Evolutionary conservation across 2,329 filamentous ascomycete genomes (phyloP), one percentile per base, ranked within the genome.

Genomic region (Metarhizium anisopliae): DNA sequence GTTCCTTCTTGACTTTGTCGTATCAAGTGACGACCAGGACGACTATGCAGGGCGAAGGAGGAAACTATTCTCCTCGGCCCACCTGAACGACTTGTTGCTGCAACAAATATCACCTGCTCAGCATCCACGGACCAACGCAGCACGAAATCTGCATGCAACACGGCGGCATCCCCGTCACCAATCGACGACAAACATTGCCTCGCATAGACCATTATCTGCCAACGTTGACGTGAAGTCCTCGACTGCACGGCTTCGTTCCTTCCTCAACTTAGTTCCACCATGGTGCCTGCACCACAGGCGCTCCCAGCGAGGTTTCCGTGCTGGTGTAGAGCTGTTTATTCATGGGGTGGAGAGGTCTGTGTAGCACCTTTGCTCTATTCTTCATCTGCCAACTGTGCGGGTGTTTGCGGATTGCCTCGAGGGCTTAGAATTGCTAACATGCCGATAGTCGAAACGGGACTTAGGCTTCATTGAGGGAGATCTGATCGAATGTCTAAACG

Each of bases 381-480:
- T 30, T 6, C 25, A 14, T n/a, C 20, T 29, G 10, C 25, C 20
- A 14, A 7, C 4, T 49, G 20, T 6, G 11, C 45, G 13, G 11
- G 14, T 6, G 4, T 16, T 14, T 14, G 25, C 25, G 13, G 45
- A 36, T 16, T 38, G 30, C 16, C 8, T 51, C 32, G 7, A 18
- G 35, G 40, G 29, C 6, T 25, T 8, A 16, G 6, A 29, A 8
- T 20, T 11, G 40, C 54, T 58, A 45, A 58, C 56, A 18, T 20
- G 2, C 3, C 18, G 4, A 51, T 58, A 87, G 85, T 93, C 88
- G 29, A 95, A 95, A 77, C 85, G 88, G 70, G 94, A 99, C 69
- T 80, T 99, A 56, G 94, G 94, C 16, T 99, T 99, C 72, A 88
- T 99, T 63, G 94, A 99, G 72, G 94, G 94, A 60, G 94, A 99